A percentile compares a stretch with the other conserved stretches of the same genome.
Evolutionary conservation across 2,329 filamentous ascomycete species (phyloP).

Genomic region (Hymenoscyphus occultus): DNA sequence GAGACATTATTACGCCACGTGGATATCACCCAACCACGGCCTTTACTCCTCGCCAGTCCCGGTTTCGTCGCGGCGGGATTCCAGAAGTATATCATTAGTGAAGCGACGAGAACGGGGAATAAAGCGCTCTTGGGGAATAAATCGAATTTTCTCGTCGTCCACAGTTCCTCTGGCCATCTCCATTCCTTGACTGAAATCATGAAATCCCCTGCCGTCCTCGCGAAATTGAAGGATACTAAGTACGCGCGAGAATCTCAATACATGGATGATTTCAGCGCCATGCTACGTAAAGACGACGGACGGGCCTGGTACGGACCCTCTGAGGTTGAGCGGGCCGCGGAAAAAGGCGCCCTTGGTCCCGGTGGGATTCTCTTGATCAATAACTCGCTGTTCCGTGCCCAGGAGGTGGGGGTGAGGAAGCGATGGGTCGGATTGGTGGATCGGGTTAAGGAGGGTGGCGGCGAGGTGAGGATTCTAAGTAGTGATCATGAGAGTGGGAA

Average conservation of each 20-base stretch:
- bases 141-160: conserved; percentile 68
- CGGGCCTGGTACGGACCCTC: conserved; percentile 85
- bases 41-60: conserved; percentile 81
- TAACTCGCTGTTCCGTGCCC: conserved; percentile 81
- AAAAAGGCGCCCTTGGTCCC: conserved; percentile 81
- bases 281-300: conserved; percentile 79
- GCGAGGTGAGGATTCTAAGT: conserved; percentile 84
- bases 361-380: conserved; percentile 84
- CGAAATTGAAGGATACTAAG: conserved; percentile 79
- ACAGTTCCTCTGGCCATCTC: conserved; percentile 80
- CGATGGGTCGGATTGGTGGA: conserved; percentile 85
- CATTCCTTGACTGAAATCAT: conserved; percentile 87
- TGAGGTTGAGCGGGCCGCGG: conserved; percentile 79
- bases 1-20: conserved; percentile 74
- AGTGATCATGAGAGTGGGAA: conserved; percentile 92
- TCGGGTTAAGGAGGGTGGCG: conserved; percentile 80
- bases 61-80: conserved; percentile 85
- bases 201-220: conserved; percentile 72
- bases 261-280: conserved; percentile 79
- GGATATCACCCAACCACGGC: conserved; percentile 67
- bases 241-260: conserved; percentile 79
- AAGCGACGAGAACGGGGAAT: conserved; percentile 56
- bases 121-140: conserved; percentile 66
- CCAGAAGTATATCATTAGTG: conserved; percentile 68
- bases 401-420: conserved; percentile 72